Percentiles rank a stretch among this genome's conserved stretches.
Conservation (phyloP, 306 rosid species). For the Prunus salicina region DNA sequence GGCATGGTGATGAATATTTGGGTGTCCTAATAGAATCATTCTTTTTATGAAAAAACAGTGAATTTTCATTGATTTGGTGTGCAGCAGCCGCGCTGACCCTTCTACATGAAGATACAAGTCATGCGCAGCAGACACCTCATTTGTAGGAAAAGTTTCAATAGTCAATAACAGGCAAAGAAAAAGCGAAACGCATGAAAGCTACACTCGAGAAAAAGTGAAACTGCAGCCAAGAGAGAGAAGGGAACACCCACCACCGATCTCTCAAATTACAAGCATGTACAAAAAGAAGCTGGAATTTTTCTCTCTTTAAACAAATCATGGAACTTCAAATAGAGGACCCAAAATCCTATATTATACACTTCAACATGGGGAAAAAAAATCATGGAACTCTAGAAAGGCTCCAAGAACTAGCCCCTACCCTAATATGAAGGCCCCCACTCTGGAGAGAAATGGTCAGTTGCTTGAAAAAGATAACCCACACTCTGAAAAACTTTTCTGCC, state of each 20-base stretch:
- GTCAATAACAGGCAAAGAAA: slow-evolving; percentile 16
- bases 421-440: slow-evolving; percentile 21
- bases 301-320: slow-evolving; percentile 10
- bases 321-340: slow-evolving; percentile 12
- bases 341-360: slow-evolving; percentile 8
- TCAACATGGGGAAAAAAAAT: not conserved
- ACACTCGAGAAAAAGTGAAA: not conserved
- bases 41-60: not conserved
- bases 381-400: not conserved
- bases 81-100: slow-evolving; percentile 22
- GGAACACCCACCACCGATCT: not conserved
- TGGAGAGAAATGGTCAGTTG: slow-evolving; percentile 25
- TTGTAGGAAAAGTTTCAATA: not conserved
- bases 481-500: slow-evolving; percentile 18
- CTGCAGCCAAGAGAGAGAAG: not conserved
- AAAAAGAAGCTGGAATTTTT: slow-evolving; percentile 1
- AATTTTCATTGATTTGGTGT: not conserved
- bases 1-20: not conserved
- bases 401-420: slow-evolving; percentile 11
- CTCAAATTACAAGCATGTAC: slow-evolving; percentile 14
- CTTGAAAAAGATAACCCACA: slow-evolving; percentile 21
- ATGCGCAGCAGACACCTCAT: not conserved
- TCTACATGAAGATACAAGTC: slow-evolving; percentile 16
- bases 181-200: slow-evolving; percentile 10
- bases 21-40: not conserved